Base-by-base conservation (phyloP, 2,329 filamentous ascomycete species). In the Aphanocladium album region DNA sequence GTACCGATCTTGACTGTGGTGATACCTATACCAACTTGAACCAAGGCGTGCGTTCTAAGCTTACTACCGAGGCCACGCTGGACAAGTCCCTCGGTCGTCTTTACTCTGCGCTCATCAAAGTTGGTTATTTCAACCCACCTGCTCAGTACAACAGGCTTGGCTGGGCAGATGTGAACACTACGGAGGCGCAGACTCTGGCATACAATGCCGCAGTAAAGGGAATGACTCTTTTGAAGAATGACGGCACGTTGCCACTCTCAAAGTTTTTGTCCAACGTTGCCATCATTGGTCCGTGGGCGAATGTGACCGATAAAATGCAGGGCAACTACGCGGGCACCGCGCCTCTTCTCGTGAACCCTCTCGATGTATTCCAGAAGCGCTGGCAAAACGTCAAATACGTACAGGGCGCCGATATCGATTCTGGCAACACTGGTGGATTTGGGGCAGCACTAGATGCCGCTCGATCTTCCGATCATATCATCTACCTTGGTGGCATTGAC, bases 121-220 rank as follows among this genome's bases (percentile, higher is more conserved):
- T 80, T 0, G 84, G 84, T 2, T 86, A 83, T 67, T 87, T 87
- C 62, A 82, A 87, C 65, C 67, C 76, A 1, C 74, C n/a, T 66
- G 73, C 60, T 1, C 55, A 67, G n/a, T 87, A 84, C 70, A 76
- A 81, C 5, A 73, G 78, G 50, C 69, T 89, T 0, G 73, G 71
- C 3, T 87, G 80, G 75, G 70, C 72, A 0, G 79, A 87, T 62
- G 84, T 89, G 37, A 78, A 81, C 47, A 82, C 80, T 0, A 76
- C 81, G 0, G 70, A 79, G 17, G 79, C 83, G 0, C 79, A 82
- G 68, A 73, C 78, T 2, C 77, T 89, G 17, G 84, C 86, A 0
- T 77, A 82, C 37, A 76, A 79, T 39, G 83, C 86, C 0, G 80
- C 80, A 1, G 69, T 77, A 7, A 75, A 80, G 11, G 78, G 79